Conservation (phyloP, 129 eudicot species). For the Pseudognaphalium luteoalbum region DNA sequence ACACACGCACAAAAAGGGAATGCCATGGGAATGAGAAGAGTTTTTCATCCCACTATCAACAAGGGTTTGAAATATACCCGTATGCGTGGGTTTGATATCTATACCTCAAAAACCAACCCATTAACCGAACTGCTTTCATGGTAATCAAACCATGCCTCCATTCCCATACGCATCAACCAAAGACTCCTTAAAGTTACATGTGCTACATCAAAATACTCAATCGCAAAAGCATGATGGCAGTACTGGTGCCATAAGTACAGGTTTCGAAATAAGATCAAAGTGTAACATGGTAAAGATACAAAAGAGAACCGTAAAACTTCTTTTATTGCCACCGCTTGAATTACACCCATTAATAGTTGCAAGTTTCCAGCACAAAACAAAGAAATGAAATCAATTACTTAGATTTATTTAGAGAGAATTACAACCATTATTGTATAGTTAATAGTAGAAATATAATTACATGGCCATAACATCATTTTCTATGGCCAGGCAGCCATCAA, state of each 20-base stretch:
- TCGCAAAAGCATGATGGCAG: background rate
- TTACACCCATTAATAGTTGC: background rate
- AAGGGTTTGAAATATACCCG: no score
- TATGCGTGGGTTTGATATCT: no score
- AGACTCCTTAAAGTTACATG: background rate
- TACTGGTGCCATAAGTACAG: background rate
- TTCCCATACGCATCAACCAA: no score
- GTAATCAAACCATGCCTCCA: no score
- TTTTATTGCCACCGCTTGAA: no score
- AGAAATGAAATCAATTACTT: background rate
- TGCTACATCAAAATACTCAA: background rate
- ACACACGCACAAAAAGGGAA: no score
- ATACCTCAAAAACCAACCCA: no score
- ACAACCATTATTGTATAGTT: background rate
- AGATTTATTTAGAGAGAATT: constrained; percentile 2
- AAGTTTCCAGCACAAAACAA: background rate
- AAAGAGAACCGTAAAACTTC: no score
- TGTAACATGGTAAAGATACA: background rate
- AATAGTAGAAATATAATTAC: background rate
- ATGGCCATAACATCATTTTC: background rate
- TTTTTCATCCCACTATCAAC: no score
- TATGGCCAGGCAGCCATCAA: background rate
- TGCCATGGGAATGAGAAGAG: no score
- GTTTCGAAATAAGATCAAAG: background rate
- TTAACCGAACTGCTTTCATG: no score